phyloP scores from a whole-genome alignment of 2,329 filamentous ascomycete genomes.

The Botrytis pseudocinerea region DNA sequence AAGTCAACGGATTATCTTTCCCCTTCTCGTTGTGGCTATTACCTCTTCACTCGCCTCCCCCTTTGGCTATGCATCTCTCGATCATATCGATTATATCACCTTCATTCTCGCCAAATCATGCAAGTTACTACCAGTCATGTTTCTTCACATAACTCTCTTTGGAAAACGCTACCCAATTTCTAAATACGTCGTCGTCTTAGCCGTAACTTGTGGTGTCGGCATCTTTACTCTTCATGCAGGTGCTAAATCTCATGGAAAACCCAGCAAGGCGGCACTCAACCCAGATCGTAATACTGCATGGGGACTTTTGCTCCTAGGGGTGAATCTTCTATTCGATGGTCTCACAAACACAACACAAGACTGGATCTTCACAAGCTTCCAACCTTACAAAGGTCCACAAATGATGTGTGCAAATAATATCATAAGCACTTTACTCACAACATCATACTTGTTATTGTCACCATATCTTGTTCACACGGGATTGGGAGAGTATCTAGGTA shows the following conservation, averaged over 20 bases:
- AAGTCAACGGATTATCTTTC: slow-evolving; percentile 68
- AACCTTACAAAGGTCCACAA: slow-evolving; percentile 84
- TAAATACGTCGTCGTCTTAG: slow-evolving; percentile 91
- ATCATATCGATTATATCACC: slow-evolving; percentile 96
- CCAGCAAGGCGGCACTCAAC: slow-evolving; percentile 44
- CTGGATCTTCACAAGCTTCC: slow-evolving; percentile 81
- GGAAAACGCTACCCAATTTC: slow-evolving; percentile 86
- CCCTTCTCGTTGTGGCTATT: slow-evolving; percentile 80
- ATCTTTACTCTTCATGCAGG: slow-evolving; percentile 88
- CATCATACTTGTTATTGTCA: slow-evolving; percentile 71
- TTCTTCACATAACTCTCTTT: slow-evolving; percentile 91
- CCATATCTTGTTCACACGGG: slow-evolving; percentile 75
- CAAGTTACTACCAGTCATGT: slow-evolving; percentile 99
- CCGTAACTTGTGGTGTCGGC: slow-evolving; percentile 89
- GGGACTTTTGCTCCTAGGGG: slow-evolving; percentile 77
- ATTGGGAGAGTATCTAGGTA: slow-evolving; percentile 64
- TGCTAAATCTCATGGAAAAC: slow-evolving; percentile 58
- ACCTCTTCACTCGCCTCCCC: slow-evolving; percentile 89
- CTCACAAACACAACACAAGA: slow-evolving; percentile 97
- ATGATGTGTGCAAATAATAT: slow-evolving; percentile 99
- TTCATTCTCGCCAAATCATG: slow-evolving; percentile 97
- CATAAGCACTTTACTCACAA: slow-evolving; percentile 77
- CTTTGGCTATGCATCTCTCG: slow-evolving; percentile 89
- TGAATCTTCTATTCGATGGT: slow-evolving; percentile 94
- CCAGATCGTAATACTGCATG: slow-evolving; percentile 66